Conservation (phyloP, 257 asterid species). For the Solanum pinnatisectum region DNA sequence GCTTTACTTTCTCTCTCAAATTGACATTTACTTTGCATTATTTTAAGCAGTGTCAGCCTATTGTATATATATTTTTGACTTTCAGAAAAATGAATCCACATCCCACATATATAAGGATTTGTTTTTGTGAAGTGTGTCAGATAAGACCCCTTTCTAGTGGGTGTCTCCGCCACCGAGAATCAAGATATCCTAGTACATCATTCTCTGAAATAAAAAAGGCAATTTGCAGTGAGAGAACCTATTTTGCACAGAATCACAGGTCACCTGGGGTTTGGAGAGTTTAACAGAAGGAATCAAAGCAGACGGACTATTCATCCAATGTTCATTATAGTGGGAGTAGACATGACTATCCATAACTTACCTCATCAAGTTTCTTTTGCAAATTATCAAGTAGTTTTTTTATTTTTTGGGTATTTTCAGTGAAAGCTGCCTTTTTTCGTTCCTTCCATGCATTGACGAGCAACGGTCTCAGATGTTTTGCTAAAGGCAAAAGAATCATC, state of each 20-base stretch:
- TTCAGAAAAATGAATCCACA: background rate
- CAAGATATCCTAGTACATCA: background rate
- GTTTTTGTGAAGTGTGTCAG: background rate
- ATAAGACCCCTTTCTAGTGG: background rate
- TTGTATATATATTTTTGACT: background rate
- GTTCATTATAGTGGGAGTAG: background rate
- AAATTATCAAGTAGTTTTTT: conserved; percentile 66
- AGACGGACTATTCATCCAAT: background rate
- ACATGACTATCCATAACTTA: conserved; percentile 16
- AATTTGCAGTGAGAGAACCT: background rate
- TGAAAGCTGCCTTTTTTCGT: conserved; percentile 71
- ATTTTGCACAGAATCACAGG: background rate
- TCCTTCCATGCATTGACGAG: conserved; percentile 78
- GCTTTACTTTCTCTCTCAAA: background rate
- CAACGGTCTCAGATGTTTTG: conserved; percentile 74
- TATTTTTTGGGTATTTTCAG: conserved; percentile 81
- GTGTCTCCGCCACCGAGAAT: background rate
- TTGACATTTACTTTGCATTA: background rate
- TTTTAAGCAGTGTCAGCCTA: background rate
- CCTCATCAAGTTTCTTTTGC: conserved; percentile 94
- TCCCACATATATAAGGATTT: background rate
- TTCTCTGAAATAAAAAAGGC: background rate
- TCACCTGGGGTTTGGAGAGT: background rate
- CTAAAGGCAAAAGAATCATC: conserved; percentile 71
- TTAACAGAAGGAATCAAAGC: background rate